Conservation (phyloP, 2,329 filamentous ascomycete genomes). For the Sporothrix pseudoabietina region DNA sequence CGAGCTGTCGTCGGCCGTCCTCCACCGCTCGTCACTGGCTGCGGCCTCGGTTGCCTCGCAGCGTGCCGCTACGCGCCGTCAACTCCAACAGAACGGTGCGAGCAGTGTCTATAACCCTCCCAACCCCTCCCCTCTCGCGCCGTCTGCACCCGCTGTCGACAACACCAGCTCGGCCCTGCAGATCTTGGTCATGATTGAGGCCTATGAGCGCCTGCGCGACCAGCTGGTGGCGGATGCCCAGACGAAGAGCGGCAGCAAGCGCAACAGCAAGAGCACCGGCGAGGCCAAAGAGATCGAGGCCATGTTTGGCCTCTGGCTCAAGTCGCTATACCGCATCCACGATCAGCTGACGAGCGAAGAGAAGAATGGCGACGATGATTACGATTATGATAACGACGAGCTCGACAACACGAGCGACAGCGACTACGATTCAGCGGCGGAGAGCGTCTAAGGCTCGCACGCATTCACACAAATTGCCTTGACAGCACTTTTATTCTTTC, state of each 20-base stretch:
- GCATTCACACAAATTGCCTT: neutral
- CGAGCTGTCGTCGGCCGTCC: constrained; percentile 51
- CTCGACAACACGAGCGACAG: constrained; percentile 39
- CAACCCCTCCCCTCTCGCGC: constrained; percentile 30
- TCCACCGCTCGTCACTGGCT: constrained; percentile 22
- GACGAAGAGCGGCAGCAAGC: constrained; percentile 21
- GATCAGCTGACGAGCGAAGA: constrained; percentile 39
- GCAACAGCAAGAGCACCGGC: neutral
- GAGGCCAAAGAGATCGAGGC: constrained; percentile 43
- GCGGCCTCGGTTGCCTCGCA: constrained; percentile 21
- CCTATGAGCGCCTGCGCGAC: constrained; percentile 57
- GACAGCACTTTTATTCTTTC: neutral
- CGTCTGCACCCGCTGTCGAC: constrained; percentile 25
- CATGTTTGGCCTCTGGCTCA: constrained; percentile 57
- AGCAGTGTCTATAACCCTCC: neutral
- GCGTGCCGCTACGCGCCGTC: constrained; percentile 21
- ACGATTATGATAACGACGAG: constrained; percentile 30
- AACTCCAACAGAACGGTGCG: constrained; percentile 8
- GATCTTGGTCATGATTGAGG: constrained; percentile 61
- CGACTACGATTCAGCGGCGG: constrained; percentile 40
- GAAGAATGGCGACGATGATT: constrained; percentile 33
- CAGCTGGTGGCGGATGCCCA: constrained; percentile 43
- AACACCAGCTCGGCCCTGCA: constrained; percentile 51
- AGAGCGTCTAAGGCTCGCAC: neutral
- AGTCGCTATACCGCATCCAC: constrained; percentile 53